Percentiles rank a stretch among this genome's conserved stretches.
Conservation (phyloP, 1,284 basidiomycete species). For the Cryptococcus wingfieldii region DNA sequence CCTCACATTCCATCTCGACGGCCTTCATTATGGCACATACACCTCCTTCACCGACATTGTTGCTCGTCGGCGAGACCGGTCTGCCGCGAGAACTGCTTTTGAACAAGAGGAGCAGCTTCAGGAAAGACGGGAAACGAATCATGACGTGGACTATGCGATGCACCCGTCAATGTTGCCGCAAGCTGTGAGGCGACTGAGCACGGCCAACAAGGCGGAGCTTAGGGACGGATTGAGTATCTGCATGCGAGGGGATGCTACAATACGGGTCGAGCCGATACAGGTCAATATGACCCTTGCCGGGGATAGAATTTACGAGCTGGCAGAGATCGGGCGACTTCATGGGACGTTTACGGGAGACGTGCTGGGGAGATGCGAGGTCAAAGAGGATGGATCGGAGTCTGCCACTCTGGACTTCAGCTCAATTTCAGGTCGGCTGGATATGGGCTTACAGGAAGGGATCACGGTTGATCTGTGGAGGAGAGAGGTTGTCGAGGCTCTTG, state of each 20-base stretch:
- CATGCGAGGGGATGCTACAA: slow-evolving; percentile 20
- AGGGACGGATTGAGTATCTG: slow-evolving; percentile 29
- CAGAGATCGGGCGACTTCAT: slow-evolving; percentile 26
- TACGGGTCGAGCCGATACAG: slow-evolving; percentile 30
- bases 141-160: slow-evolving; percentile 19
- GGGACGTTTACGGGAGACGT: slow-evolving; percentile 24
- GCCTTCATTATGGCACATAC: slow-evolving; percentile 27
- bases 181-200: slow-evolving; percentile 16
- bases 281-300: slow-evolving; percentile 31
- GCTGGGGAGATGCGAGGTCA: slow-evolving; percentile 13
- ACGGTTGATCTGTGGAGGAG: slow-evolving; percentile 70
- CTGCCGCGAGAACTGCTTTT: slow-evolving; percentile 22
- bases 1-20: slow-evolving; percentile 30
- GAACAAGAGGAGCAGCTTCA: slow-evolving; percentile 27
- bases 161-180: slow-evolving; percentile 24
- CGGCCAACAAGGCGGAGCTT: slow-evolving; percentile 12
- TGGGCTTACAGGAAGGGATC: slow-evolving; percentile 58
- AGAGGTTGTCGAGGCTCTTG: slow-evolving; percentile 58
- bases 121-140: slow-evolving; percentile 11
- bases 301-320: slow-evolving; percentile 25
- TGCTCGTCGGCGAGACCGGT: slow-evolving; percentile 22
- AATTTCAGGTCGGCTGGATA: slow-evolving; percentile 54
- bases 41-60: slow-evolving; percentile 27
- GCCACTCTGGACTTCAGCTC: slow-evolving; percentile 45
- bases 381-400: slow-evolving; percentile 18